Evolutionary conservation across 306 rosid genomes (phyloP).

Genomic region (Prunus davidiana): DNA sequence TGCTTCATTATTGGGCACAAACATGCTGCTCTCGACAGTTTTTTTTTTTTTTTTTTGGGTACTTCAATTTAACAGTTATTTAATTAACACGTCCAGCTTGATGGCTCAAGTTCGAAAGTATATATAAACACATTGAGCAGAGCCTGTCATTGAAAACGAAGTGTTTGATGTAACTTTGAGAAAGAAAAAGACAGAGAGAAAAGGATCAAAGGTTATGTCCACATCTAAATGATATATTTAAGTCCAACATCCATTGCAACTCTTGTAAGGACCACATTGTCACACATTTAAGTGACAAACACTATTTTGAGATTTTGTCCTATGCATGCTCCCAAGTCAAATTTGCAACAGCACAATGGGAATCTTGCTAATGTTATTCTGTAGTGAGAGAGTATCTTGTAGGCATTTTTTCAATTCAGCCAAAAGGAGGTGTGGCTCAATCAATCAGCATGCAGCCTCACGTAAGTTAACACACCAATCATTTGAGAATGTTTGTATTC

Average conservation of each 20-base stretch:
- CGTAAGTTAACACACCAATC: neutral
- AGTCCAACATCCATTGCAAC: too few relatives aligned
- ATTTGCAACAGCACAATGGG: neutral
- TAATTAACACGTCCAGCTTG: too few relatives aligned
- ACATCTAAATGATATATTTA: too few relatives aligned
- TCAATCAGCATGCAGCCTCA: conserved; percentile 4
- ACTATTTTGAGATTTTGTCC: neutral
- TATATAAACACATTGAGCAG: too few relatives aligned
- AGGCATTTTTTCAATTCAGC: neutral
- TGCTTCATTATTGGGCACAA: too few relatives aligned
- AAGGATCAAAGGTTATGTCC: neutral
- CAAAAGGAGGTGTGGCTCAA: neutral
- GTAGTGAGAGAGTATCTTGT: neutral
- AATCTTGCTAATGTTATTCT: neutral
- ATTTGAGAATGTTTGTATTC: neutral
- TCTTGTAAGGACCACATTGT: neutral
- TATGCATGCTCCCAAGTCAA: neutral
- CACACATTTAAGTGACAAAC: neutral
- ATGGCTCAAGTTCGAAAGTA: neutral
- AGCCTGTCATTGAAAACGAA: too few relatives aligned
- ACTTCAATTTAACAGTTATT: too few relatives aligned
- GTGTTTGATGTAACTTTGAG: neutral
- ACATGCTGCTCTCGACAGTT: too few relatives aligned
- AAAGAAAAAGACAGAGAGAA: neutral
- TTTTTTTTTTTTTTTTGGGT: too few relatives aligned